Percentiles rank a stretch among this genome's conserved stretches.
These are phyloP conservation scores for Helotiales sp. DNA, from an alignment of 2,329 filamentous ascomycete species.

Conservation along the genomic window DNA sequence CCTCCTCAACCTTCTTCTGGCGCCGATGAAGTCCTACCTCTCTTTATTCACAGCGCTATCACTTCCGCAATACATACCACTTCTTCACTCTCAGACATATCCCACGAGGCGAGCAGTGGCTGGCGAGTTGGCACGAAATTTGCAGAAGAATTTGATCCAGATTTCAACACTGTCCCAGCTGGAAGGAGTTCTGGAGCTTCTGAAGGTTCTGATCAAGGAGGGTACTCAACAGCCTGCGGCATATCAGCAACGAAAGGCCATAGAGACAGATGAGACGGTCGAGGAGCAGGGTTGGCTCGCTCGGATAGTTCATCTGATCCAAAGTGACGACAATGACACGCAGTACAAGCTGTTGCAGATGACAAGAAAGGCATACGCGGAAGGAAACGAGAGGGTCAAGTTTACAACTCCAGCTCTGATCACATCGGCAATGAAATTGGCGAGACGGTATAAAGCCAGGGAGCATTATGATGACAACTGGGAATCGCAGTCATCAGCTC, in stretches of 20 bases:
- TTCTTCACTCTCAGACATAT: slow-evolving; percentile 91
- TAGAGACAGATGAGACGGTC: slow-evolving; percentile 95
- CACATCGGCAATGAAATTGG: slow-evolving; percentile 87
- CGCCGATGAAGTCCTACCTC: slow-evolving; percentile 85
- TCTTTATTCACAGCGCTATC: slow-evolving; percentile 97
- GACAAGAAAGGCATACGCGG: slow-evolving; percentile 81
- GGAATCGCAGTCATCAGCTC: slow-evolving; percentile 73
- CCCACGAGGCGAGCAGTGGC: slow-evolving; percentile 89
- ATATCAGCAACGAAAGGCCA: slow-evolving; percentile 77
- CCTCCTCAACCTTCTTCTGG: slow-evolving; percentile 86
- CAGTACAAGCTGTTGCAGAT: slow-evolving; percentile 94
- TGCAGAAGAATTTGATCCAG: slow-evolving; percentile 81
- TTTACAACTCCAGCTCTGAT: slow-evolving; percentile 94
- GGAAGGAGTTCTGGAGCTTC: slow-evolving; percentile 84
- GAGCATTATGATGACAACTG: slow-evolving; percentile 85
- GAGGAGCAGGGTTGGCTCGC: slow-evolving; percentile 98
- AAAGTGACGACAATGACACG: slow-evolving; percentile 84
- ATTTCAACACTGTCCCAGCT: slow-evolving; percentile 81
- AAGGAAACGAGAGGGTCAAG: slow-evolving; percentile 93
- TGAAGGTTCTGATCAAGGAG: slow-evolving; percentile 93
- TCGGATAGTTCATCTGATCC: slow-evolving; percentile 85
- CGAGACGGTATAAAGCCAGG: slow-evolving; percentile 83
- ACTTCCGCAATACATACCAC: slow-evolving; percentile 87
- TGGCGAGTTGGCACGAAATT: slow-evolving; percentile 79
- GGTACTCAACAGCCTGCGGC: slow-evolving; percentile 82